Base-by-base conservation (phyloP, 306 rosid species). In the Begonia loranthoides region DNA sequence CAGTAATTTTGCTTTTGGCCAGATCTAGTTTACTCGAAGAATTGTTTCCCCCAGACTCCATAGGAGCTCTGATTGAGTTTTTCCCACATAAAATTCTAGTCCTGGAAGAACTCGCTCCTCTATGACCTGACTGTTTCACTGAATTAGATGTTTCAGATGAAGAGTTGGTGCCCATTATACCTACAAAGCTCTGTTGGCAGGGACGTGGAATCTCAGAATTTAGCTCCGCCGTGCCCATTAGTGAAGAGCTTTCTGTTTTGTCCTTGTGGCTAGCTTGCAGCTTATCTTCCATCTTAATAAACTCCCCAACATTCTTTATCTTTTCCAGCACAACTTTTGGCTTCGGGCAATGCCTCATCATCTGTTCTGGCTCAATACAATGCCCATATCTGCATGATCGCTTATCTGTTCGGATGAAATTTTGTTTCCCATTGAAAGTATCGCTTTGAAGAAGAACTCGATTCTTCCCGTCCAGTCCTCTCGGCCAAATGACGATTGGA, bases 51-150 rank as follows among this genome's bases (percentile, higher is more conserved):
- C 61, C 66, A 24, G 76, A 70, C 45, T 64, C 63, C 53, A 59
- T 36, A 44, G 73, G 60, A 41, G 70, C 50, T 49, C 50, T 41
- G 8, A 55, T 45, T 44, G 65, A 57, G 34, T 55, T 70, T 55
- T 54, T 70, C 58, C 66, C 87, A 62, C 67, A 83, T 2, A 22
- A 50, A 47, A 56, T 69, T 69, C 74, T 75, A 56, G 54, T 65
- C 67, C 52, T 78, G 72, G 68, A 63, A 56, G 92, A 81, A 58
- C 72, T 80, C 58, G 34, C 55, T 66, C 76, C 70, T 59, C 47
- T 67, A 62, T 66, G 72, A 60, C 55, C 62, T 0, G 59, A 63
- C 15, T 36, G 12, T 5, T 77, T 55, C 41, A 40, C 74, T 24
- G 76, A 53, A 46, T 41, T 36, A 62, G 70, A 59, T 59, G 76